These are phyloP conservation scores for Adansonia rubrostipa DNA, from an alignment of 441 rosid species.

Conservation along the genomic window DNA sequence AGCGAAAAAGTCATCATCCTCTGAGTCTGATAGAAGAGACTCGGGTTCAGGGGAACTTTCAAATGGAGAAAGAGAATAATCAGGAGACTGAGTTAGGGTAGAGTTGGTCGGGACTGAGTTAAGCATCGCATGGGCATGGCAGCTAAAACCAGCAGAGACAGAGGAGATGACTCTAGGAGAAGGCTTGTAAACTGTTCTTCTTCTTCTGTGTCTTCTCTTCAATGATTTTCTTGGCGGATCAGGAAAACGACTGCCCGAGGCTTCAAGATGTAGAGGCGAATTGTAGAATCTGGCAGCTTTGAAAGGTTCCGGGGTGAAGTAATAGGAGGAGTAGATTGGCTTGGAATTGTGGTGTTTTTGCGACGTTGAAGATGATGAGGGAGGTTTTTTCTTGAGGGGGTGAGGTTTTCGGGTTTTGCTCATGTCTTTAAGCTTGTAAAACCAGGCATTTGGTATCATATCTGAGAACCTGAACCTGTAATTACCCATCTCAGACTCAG, in stretches of 20 bases:
- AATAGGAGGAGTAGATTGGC: conserved; percentile 42
- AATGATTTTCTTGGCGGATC: conserved; percentile 47
- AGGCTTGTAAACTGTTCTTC: conserved; percentile 66
- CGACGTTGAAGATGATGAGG: conserved; percentile 13
- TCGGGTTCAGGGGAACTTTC: conserved; percentile 37
- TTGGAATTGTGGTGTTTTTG: conserved; percentile 36
- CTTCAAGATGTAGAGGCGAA: conserved; percentile 31
- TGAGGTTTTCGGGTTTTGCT: conserved; percentile 43
- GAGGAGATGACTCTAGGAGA: conserved; percentile 47
- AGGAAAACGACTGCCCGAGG: conserved; percentile 39
- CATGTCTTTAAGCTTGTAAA: conserved; percentile 67
- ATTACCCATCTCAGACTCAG: conserved; percentile 45
- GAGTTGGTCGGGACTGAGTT: conserved; percentile 28
- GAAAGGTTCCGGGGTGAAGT: conserved; percentile 44
- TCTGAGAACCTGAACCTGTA: conserved; percentile 66
- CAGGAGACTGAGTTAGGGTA: conserved; percentile 37
- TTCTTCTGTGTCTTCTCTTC: conserved; percentile 48
- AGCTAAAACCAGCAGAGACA: conserved; percentile 16
- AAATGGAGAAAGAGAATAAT: conserved; percentile 33
- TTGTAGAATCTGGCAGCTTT: conserved; percentile 20
- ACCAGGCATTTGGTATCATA: conserved; percentile 70
- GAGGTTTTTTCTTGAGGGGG: conserved; percentile 29
- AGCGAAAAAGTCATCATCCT: conserved; percentile 22
- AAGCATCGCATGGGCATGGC: conserved; percentile 27
- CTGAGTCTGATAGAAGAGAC: conserved; percentile 31